These are phyloP conservation scores for Drosera spatulata DNA, from an alignment of 179 eudicot species.

Conservation along the genomic window DNA sequence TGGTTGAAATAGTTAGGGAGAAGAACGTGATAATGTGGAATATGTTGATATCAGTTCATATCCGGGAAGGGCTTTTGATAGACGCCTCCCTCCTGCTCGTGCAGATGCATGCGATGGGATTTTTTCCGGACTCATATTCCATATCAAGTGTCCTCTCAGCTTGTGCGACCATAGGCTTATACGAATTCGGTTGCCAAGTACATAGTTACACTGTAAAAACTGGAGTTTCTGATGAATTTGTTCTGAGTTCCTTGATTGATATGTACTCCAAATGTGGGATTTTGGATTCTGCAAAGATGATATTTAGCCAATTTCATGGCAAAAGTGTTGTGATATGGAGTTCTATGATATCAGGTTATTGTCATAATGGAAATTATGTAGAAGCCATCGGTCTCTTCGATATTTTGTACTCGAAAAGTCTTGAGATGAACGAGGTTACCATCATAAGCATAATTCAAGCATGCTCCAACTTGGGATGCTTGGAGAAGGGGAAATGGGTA, in stretches of 20 bases:
- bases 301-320: constrained; percentile 16
- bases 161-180: constrained; percentile 22
- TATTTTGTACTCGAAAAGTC: constrained; percentile 23
- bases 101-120: constrained; percentile 25
- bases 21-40: constrained; percentile 39
- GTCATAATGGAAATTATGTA: constrained; percentile 33
- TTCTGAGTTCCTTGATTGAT: constrained; percentile 40
- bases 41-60: constrained; percentile 37
- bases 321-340: constrained; percentile 40
- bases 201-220: constrained; percentile 30
- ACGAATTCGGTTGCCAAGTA: constrained; percentile 34
- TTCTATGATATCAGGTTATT: constrained; percentile 47
- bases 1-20: constrained; percentile 21
- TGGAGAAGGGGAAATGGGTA: constrained; percentile 47
- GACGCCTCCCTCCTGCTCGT: constrained; percentile 30
- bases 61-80: constrained; percentile 19
- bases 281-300: constrained; percentile 20
- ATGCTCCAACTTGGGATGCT: constrained; percentile 40
- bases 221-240: constrained; percentile 30
- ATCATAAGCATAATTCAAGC: constrained; percentile 47
- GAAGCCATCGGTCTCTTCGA: constrained; percentile 41
- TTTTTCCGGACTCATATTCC: constrained; percentile 36
- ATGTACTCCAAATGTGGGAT: constrained; percentile 44
- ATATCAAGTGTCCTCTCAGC: constrained; percentile 41
- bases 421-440: constrained; percentile 40